A percentile compares a stretch with the other conserved stretches of the same genome.
These are phyloP conservation scores for Nemania sp. DNA, from an alignment of 2,329 filamentous ascomycete genomes.

Conservation along the genomic window DNA sequence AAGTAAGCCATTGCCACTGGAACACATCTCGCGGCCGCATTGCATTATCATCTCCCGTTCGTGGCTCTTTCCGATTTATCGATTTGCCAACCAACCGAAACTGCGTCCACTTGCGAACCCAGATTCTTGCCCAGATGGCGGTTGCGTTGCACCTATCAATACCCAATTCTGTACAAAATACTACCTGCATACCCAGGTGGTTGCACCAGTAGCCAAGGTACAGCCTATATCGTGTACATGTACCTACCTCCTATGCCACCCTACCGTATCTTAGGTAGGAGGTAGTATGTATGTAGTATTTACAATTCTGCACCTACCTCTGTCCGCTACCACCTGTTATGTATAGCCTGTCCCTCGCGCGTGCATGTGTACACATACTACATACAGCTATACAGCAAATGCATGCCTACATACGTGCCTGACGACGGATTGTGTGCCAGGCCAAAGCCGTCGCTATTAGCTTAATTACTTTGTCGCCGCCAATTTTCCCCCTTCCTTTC, in stretches of 20 bases:
- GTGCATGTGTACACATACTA: constrained; percentile 15
- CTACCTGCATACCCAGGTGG: no score
- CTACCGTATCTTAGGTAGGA: no score
- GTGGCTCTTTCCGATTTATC: constrained; percentile 37
- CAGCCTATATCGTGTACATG: background rate
- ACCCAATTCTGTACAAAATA: background rate
- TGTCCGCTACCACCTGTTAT: background rate
- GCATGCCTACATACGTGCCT: constrained; percentile 15
- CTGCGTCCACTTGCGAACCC: background rate
- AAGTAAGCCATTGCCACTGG: constrained; percentile 6
- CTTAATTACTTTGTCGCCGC: constrained; percentile 25
- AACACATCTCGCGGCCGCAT: constrained; percentile 13
- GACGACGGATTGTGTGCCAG: background rate
- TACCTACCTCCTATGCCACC: background rate
- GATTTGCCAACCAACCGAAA: constrained; percentile 15
- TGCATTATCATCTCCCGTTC: constrained; percentile 26
- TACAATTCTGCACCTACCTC: background rate
- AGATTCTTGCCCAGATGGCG: background rate
- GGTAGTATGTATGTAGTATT: background rate
- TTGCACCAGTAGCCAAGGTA: background rate
- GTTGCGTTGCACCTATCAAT: constrained; percentile 2
- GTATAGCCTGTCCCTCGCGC: background rate
- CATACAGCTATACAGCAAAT: background rate
- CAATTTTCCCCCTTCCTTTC: constrained; percentile 19
- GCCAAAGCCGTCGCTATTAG: constrained; percentile 24